phyloP scores from a whole-genome alignment of 2,329 filamentous ascomycete species.

The Phialophora chinensis region DNA sequence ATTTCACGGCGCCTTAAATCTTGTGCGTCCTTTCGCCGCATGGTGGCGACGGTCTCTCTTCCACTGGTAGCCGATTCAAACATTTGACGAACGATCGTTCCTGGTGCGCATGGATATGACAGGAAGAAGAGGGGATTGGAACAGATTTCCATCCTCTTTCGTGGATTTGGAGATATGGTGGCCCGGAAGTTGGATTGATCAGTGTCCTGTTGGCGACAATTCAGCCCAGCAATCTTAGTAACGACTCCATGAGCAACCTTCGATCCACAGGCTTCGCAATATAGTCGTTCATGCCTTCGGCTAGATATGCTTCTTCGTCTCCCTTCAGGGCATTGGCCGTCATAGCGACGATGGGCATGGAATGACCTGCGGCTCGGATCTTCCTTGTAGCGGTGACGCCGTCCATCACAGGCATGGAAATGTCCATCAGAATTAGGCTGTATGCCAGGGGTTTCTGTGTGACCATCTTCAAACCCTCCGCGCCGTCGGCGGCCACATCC shows the following conservation, averaged over 20 bases:
- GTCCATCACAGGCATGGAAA: constrained; percentile 49
- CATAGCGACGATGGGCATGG: constrained; percentile 42
- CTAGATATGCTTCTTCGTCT: constrained; percentile 44
- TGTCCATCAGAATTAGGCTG: constrained; percentile 41
- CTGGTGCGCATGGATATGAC: neutral
- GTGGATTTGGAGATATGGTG: neutral
- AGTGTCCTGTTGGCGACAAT: neutral
- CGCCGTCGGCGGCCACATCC: constrained; percentile 77
- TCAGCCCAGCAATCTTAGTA: constrained; percentile 32
- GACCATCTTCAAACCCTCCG: constrained; percentile 72
- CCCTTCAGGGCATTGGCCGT: constrained; percentile 43
- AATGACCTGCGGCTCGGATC: constrained; percentile 41
- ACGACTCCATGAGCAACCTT: constrained; percentile 27
- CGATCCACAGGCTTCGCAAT: constrained; percentile 44
- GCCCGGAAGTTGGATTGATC: neutral
- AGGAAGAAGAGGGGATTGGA: neutral
- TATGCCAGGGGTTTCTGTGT: constrained; percentile 73
- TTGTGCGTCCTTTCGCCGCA: neutral
- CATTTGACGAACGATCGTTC: neutral
- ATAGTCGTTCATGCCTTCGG: constrained; percentile 45
- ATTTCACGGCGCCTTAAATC: neutral
- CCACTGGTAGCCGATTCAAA: neutral
- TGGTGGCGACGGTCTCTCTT: neutral
- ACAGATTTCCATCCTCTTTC: neutral
- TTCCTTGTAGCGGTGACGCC: constrained; percentile 43